A percentile compares a stretch with the other conserved stretches of the same genome.
These are phyloP conservation scores for Hydrangea macrophylla DNA, from an alignment of 148 eudicot genomes.

Conservation along the genomic window DNA sequence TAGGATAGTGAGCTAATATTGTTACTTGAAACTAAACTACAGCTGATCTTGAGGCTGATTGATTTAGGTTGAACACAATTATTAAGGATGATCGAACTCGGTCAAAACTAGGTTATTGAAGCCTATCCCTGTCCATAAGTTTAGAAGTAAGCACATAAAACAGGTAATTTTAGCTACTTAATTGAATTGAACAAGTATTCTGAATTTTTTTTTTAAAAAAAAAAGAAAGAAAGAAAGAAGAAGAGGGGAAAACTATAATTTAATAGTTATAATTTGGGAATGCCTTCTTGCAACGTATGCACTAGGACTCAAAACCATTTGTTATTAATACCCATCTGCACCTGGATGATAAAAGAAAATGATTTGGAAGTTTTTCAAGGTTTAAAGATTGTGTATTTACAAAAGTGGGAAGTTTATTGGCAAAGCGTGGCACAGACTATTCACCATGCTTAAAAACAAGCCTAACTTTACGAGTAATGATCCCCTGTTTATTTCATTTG, in stretches of 20 bases:
- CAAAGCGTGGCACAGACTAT: not conserved
- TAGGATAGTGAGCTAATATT: not conserved
- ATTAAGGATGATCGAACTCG: not conserved
- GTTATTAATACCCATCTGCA: not conserved
- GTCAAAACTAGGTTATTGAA: not conserved
- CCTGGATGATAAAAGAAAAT: not conserved
- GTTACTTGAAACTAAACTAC: not conserved
- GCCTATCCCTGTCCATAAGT: not conserved
- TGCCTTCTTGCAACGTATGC: not conserved
- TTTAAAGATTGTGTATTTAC: not conserved
- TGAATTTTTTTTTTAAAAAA: too few species aligned
- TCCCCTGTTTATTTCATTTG: not conserved
- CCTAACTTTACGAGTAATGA: not conserved
- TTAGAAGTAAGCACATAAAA: not conserved
- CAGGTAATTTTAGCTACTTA: not conserved
- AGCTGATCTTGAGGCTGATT: not conserved
- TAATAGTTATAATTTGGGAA: not conserved
- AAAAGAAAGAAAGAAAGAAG: too few species aligned
- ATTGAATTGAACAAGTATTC: not conserved
- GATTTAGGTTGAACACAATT: not conserved
- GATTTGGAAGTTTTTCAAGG: not conserved
- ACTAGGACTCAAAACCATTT: not conserved
- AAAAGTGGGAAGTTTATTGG: not conserved
- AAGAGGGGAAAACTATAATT: too few species aligned
- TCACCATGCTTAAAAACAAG: not conserved